A percentile compares a stretch with the other conserved stretches of the same genome.
Evolutionary conservation across 768 basidiomycete species (phyloP).

Genomic region (Tricholoma bakamatsutake): DNA sequence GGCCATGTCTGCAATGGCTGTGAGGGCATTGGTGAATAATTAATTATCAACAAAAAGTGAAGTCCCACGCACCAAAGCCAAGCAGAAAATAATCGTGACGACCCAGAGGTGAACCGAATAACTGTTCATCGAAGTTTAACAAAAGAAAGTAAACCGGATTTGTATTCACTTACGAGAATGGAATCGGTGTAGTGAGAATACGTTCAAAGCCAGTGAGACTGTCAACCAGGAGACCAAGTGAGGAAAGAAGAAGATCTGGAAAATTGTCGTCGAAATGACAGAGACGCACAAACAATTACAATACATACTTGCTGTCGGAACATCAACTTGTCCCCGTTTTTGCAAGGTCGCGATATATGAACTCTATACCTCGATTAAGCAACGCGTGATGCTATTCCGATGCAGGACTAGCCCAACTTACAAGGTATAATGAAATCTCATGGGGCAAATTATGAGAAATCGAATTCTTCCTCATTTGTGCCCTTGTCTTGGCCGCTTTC

Average conservation of each 20-base stretch:
- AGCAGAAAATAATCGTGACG: constrained; percentile 55
- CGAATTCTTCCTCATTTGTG: constrained; percentile 37
- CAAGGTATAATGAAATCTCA: constrained; percentile 65
- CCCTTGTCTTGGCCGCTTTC: constrained; percentile 50
- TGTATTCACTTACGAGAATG: constrained; percentile 50
- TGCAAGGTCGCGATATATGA: constrained; percentile 63
- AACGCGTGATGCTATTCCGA: neutral
- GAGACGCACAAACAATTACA: neutral
- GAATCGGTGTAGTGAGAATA: constrained; percentile 71
- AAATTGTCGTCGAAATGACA: neutral
- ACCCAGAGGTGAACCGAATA: constrained; percentile 68
- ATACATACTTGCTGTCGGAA: constrained; percentile 54
- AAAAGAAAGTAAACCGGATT: neutral
- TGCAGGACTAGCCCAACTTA: constrained; percentile 21
- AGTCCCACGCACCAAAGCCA: constrained; percentile 43
- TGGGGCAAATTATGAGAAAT: constrained; percentile 60
- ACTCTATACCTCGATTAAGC: constrained; percentile 34
- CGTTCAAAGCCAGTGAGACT: constrained; percentile 65
- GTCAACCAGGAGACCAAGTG: constrained; percentile 55
- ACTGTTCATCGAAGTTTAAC: constrained; percentile 23
- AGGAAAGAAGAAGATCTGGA: constrained; percentile 39
- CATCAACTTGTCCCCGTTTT: constrained; percentile 46
- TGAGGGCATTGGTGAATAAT: neutral
- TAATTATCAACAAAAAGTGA: neutral
- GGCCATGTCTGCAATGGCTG: constrained; percentile 64